Percentiles rank a stretch among this genome's conserved stretches.
Evolutionary conservation across 495 filamentous ascomycete species (phyloP).

Genomic region (Trypethelium eluteriae): DNA sequence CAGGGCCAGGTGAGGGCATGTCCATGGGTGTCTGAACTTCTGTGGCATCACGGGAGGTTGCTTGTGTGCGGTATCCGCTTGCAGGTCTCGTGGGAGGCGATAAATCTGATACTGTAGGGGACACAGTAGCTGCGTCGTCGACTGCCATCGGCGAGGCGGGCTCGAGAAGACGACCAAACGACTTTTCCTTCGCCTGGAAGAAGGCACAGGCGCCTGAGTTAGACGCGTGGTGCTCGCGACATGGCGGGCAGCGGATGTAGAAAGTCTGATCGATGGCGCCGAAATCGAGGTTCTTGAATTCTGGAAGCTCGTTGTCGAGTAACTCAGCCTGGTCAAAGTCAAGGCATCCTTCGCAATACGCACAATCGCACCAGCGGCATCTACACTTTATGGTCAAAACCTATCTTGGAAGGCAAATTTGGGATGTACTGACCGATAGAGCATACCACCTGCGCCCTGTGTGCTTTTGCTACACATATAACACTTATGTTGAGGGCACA

Average conservation of each 20-base stretch:
- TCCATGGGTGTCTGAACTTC: neutral
- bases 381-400: neutral
- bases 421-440: conserved; percentile 38
- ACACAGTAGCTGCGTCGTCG: neutral
- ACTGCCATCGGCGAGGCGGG: neutral
- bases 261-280: conserved; percentile 39
- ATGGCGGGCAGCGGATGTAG: conserved; percentile 45
- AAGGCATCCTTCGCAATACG: conserved; percentile 57
- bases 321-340: conserved; percentile 48
- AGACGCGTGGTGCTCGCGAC: conserved; percentile 34
- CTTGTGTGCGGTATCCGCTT: neutral
- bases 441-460: conserved; percentile 49
- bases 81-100: neutral
- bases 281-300: conserved; percentile 46
- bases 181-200: conserved; percentile 25
- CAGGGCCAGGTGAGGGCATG: neutral
- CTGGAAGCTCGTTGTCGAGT: conserved; percentile 44
- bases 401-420: neutral
- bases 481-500: conserved; percentile 55
- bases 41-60: neutral
- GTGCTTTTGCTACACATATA: conserved; percentile 48
- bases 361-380: conserved; percentile 50
- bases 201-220: conserved; percentile 30
- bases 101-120: neutral
- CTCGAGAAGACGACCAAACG: neutral